Evolutionary conservation across 306 rosid genomes (phyloP).

Genomic region (Cicer yamashitae): DNA sequence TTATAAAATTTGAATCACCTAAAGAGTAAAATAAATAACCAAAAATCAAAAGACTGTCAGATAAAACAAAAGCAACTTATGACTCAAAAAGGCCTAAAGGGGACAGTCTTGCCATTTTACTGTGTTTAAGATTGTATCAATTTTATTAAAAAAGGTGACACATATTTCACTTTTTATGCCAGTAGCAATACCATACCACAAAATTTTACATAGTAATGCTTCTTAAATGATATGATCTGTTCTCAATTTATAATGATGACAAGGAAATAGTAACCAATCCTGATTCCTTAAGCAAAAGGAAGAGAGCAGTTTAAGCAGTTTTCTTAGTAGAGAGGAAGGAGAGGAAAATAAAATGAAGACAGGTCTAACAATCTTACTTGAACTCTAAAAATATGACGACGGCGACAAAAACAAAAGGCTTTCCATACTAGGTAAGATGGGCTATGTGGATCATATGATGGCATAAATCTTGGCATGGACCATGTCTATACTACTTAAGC

Average conservation of each 20-base stretch:
- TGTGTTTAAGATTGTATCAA: too few species aligned
- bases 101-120: neutral
- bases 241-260: neutral
- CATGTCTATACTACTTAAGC: neutral
- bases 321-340: neutral
- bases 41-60: neutral
- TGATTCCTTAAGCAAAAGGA: neutral
- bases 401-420: too few species aligned
- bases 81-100: neutral
- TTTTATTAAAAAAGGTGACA: neutral
- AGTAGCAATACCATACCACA: neutral
- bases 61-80: neutral
- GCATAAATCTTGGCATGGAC: neutral
- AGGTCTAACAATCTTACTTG: too few species aligned
- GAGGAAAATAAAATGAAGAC: too few species aligned
- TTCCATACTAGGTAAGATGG: neutral
- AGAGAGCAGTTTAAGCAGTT: neutral
- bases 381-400: too few species aligned
- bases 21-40: neutral
- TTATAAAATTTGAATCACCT: neutral
- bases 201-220: neutral
- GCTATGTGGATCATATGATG: neutral
- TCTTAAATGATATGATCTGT: neutral
- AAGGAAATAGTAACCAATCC: neutral
- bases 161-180: neutral